Evolutionary conservation across 2,329 filamentous ascomycete species (phyloP).

Genomic region (Aspergillus brasiliensis): DNA sequence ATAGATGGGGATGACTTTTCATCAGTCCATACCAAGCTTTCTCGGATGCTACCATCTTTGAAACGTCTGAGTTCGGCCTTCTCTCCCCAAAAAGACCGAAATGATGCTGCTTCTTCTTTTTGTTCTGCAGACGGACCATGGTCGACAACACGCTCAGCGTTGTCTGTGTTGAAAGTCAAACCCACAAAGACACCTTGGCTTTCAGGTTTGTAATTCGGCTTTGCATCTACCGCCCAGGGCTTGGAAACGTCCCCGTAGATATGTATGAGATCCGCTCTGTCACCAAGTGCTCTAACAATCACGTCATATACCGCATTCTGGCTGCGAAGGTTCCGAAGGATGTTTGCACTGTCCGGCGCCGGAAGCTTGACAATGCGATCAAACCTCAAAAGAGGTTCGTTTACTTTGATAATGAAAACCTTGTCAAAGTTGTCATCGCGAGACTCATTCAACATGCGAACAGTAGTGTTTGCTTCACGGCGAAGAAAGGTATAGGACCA

Average conservation of each 20-base stretch:
- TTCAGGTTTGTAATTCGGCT: slow-evolving; percentile 32
- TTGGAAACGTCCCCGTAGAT: slow-evolving; percentile 48
- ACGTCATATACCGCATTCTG: slow-evolving; percentile 59
- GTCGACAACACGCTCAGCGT: slow-evolving; percentile 76
- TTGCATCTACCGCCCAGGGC: slow-evolving; percentile 53
- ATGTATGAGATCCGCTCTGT: slow-evolving; percentile 71
- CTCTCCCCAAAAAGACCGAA: slow-evolving; percentile 91
- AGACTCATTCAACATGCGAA: slow-evolving; percentile 73
- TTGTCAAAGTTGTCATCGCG: slow-evolving; percentile 78
- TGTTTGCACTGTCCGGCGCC: slow-evolving; percentile 27
- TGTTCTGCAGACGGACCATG: slow-evolving; percentile 85
- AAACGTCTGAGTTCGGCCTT: slow-evolving; percentile 92
- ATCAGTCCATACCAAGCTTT: slow-evolving; percentile 84
- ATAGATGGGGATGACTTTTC: slow-evolving; percentile 63
- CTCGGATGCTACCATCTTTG: slow-evolving; percentile 90
- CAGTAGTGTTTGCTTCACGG: slow-evolving; percentile 72
- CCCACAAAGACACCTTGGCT: slow-evolving; percentile 59
- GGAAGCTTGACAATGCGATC: slow-evolving; percentile 53
- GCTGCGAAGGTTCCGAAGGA: slow-evolving; percentile 32
- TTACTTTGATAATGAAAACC: slow-evolving; percentile 71
- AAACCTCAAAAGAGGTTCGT: slow-evolving; percentile 56
- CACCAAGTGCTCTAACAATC: slow-evolving; percentile 71
- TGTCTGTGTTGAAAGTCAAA: slow-evolving; percentile 71
- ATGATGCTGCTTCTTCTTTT: slow-evolving; percentile 76
- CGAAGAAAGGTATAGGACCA: slow-evolving; percentile 79